A percentile compares a stretch with the other conserved stretches of the same genome.
phyloP scores from a whole-genome alignment of 139 green algal genomes.

The Coccomyxa sp. region DNA sequence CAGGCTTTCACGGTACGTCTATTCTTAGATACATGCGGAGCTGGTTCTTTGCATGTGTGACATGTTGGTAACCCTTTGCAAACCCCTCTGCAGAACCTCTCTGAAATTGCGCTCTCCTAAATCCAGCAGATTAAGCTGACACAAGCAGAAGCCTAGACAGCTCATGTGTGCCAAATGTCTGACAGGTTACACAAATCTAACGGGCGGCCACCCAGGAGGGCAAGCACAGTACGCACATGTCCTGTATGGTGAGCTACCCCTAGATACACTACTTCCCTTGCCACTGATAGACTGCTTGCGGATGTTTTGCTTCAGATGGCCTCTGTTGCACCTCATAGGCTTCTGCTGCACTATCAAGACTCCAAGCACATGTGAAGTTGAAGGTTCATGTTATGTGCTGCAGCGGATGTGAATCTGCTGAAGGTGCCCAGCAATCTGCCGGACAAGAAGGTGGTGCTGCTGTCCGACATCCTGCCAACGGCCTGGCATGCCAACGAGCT shows the following conservation, averaged over 20 bases:
- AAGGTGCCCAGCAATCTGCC: constrained; percentile 45
- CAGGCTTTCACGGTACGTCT: neutral
- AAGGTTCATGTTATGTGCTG: neutral
- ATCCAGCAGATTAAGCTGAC: neutral
- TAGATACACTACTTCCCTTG: too few relatives aligned
- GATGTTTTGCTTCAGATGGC: too few relatives aligned
- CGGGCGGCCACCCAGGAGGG: constrained; percentile 59
- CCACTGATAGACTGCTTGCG: too few relatives aligned
- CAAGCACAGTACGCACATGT: constrained; percentile 70
- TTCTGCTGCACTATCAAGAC: too few relatives aligned
- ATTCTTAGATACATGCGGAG: neutral
- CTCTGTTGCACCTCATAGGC: too few relatives aligned
- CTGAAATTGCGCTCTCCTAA: too few relatives aligned
- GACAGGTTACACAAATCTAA: constrained; percentile 25
- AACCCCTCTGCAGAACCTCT: too few relatives aligned
- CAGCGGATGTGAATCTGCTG: constrained; percentile 58
- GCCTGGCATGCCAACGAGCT: constrained; percentile 54
- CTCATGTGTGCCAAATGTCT: too few relatives aligned
- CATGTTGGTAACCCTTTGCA: too few relatives aligned
- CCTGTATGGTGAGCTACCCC: constrained; percentile 37
- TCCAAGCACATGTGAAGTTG: too few relatives aligned
- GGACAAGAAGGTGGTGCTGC: constrained; percentile 48
- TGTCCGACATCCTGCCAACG: constrained; percentile 73
- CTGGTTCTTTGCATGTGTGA: neutral
- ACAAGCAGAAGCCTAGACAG: neutral